These are phyloP conservation scores for Ustilaginoidea virens DNA, from an alignment of 2,329 filamentous ascomycete species.

Conservation along the genomic window DNA sequence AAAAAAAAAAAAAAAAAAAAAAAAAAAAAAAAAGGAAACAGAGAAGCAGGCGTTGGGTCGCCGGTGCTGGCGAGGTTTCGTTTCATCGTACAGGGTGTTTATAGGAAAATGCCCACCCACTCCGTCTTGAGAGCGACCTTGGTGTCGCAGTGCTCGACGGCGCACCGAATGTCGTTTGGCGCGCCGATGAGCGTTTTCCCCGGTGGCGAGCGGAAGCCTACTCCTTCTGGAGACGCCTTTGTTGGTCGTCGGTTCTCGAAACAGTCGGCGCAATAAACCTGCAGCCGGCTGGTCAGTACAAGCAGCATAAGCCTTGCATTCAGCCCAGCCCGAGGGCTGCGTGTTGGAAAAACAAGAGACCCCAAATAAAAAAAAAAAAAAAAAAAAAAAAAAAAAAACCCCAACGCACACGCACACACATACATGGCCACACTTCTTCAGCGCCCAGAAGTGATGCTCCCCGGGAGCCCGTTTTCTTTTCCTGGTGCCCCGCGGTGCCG, in stretches of 20 bases:
- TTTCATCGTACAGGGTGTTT: slow-evolving; percentile 1
- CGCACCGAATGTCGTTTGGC: slow-evolving; percentile 29
- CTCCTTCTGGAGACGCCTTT: slow-evolving; percentile 16
- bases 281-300: too few species aligned
- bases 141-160: slow-evolving; percentile 38
- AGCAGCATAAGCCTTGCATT: too few species aligned
- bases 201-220: slow-evolving; percentile 22
- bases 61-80: too few species aligned
- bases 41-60: too few species aligned
- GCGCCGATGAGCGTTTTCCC: slow-evolving; percentile 12
- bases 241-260: slow-evolving; percentile 37
- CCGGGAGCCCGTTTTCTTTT: slow-evolving; percentile 33
- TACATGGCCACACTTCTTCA: slow-evolving; percentile 88
- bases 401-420: slow-evolving; percentile 10
- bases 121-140: slow-evolving; percentile 37
- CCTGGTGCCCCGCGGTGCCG: slow-evolving; percentile 8
- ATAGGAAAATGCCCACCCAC: slow-evolving; percentile 48
- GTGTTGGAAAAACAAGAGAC: background rate
- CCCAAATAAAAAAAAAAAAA: background rate
- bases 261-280: slow-evolving; percentile 50
- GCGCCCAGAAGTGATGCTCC: slow-evolving; percentile 83
- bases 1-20: too few species aligned
- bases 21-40: background rate
- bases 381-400: background rate
- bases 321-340: too few species aligned